A percentile compares a stretch with the other conserved stretches of the same genome.
Conservation (phyloP, 106 monocot species). For the Hemerocallis citrina region DNA sequence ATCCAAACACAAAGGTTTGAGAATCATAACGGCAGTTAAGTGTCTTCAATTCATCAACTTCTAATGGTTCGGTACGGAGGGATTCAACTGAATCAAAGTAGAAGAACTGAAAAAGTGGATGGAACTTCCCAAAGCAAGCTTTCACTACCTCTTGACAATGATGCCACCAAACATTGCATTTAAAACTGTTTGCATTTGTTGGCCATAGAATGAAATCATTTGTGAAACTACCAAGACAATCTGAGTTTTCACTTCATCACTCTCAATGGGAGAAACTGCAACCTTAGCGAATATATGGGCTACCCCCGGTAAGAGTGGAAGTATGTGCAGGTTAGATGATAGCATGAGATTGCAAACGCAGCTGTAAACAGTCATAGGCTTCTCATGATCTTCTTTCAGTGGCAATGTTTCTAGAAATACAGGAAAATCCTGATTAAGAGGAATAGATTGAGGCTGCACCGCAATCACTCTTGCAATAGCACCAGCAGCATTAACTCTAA, state of each 20-base stretch:
- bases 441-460: conserved; percentile 86
- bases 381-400: conserved; percentile 81
- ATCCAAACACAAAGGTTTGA: too few species aligned
- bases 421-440: conserved; percentile 85
- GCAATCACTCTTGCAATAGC: conserved; percentile 97
- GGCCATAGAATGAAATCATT: conserved; percentile 75
- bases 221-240: conserved; percentile 72
- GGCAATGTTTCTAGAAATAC: conserved; percentile 91
- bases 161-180: conserved; percentile 67
- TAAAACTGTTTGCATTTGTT: conserved; percentile 83
- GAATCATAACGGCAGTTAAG: too few species aligned
- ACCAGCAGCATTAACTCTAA: conserved; percentile 96
- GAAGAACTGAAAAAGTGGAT: too few species aligned
- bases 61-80: too few species aligned
- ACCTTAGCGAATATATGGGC: conserved; percentile 73
- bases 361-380: conserved; percentile 73
- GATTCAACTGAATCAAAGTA: too few species aligned
- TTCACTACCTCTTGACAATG: too few species aligned
- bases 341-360: conserved; percentile 67
- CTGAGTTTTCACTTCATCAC: conserved; percentile 55
- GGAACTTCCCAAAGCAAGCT: too few species aligned
- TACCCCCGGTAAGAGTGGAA: conserved; percentile 72
- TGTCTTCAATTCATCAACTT: too few species aligned
- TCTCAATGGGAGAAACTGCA: conserved; percentile 53
- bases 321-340: conserved; percentile 82